Evolutionary conservation across 164 flowering plant genomes (phyloP), one percentile per base, ranked within the genome.

Genomic region (Sextonia rubra): DNA sequence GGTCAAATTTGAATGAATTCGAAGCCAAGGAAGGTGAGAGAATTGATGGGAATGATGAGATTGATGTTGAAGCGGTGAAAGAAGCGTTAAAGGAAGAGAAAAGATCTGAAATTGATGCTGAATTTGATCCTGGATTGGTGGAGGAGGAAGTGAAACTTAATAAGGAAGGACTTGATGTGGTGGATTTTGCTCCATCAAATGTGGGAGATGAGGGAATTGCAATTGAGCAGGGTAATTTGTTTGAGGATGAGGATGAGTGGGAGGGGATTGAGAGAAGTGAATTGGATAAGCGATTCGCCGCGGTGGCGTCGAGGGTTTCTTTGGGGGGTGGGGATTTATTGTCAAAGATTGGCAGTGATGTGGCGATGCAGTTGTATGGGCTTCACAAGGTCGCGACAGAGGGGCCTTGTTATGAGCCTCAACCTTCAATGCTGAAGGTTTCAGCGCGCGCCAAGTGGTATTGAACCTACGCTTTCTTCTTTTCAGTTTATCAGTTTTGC

Each of bases 401-500:
- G 82, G 97, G 94, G 62, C 90, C 92, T 69, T 91, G 97, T 79
- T 81, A 78, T 60, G 88, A 86, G 74, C 78, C 88, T 20, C 88
- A 85, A 71, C 94, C 97, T 1, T 81, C 87, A 83, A 87, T 95
- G 20, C 81, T 91, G 37, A 90, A 77, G 84, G 63, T 87, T 63
- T 75, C 87, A 23, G 87, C 96, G 15, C 94, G 96, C 18, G 87
- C 94, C 24, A 94, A 94, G 82, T 94, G 98, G 98, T 94, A 91
- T 68, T 47, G 58, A 52, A 52, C 14, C 58, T 52, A 52, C 58
- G 3, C 58, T 52, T 15, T 37, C 44, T 37, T 37, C 44, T 37
- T 37, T 37, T 0, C 0, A 0, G 44, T 37, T 37, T 37, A 0
- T 37, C 1, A 37, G 1, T 52, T 18, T 52, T 18, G 14, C 58